Base-by-base conservation (phyloP, 768 basidiomycete species). In the Brasilioporus rufonigricans region DNA sequence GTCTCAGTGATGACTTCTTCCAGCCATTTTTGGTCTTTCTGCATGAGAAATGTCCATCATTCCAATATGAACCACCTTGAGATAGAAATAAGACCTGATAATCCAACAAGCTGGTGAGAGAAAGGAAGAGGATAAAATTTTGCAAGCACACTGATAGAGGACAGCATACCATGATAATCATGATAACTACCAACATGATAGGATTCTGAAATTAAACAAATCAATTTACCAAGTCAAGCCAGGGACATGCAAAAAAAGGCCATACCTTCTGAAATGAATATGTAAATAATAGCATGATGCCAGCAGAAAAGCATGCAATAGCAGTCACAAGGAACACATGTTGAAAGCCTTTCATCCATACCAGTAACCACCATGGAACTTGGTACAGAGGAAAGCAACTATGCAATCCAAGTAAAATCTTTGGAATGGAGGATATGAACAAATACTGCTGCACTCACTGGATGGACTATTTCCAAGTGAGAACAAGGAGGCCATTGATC, bases 331-430 rank as follows among this genome's bases (percentile, higher is more conserved):
- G 81, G 71, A 91, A 90, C 51, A 91, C 85, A 32, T 91, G 77
- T 10, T 89, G 89, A 1, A 87, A 89, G 13, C 88, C 78, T 65
- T 91, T 91, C 74, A 91, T 90, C 87, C 87, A 92, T 60, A 87
- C 85, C 21, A 80, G 64, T 16, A 81, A 68, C 80, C 80, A 80
- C 80, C 79, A 80, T 6, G 79, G 80, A 12, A 81, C 79, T 32
- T 77, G 74, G 49, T 81, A 75, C 19, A 76, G 66, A 24, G 80
- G 79, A 1, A 79, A 81, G 32, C 79, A 80, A 58, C 79, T 61
- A 32, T 38, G 38, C 12, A 11, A 26, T 40, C 10, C 44, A 41
- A 44, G 24, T 0, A 18, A 44, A 5, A 2, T 14, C 8, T 58
- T 33, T 58, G 53, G 50, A 53, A 36, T 1, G 14, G 24, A 31